Evolutionary conservation across 768 basidiomycete species (phyloP), one percentile per base, ranked within the genome.

Genomic region (Leucosporidium creatinivorum): DNA sequence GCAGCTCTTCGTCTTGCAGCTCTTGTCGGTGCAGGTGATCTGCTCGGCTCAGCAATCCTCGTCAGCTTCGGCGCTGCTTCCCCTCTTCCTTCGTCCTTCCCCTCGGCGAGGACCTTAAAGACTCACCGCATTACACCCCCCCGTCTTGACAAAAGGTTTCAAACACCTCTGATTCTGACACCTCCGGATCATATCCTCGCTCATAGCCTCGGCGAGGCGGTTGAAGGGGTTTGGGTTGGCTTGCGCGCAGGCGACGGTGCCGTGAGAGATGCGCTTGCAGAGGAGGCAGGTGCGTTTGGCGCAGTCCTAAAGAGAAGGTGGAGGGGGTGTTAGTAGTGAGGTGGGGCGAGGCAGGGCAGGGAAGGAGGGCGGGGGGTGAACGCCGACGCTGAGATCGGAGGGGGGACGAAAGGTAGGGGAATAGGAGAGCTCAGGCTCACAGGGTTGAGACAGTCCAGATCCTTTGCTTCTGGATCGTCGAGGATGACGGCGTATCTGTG

Each of bases 61-160:
- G 21, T 55, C 52, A 62, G 52, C 49, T 0, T 30, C 60, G 17
- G 21, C 50, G 13, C 50, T 19, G 13, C 21, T 9, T 17, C 21
- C 18, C 6, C 21, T 10, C 30, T 36, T 12, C 28, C 19, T 23
- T 19, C 19, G 2, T 19, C 47, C 26, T 50, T 23, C 21, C 26
- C 15, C 4, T 15, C 10, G 8, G 5, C 21, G 25, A 31, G 13
- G 47, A 1, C 19, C n/a, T 9, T 5, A 23, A 4, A n/a, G n/a
- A 49, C 47, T 44, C 47, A 64, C 63, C 23, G 23, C 19, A 49
- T 64, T 64, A 48, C 63, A 64, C 47, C 63, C 63, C 4, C 50
- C 33, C 6, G 3, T 23, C 56, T 64, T 64, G 48, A 58, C 48
- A 23, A 36, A 64, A 31, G 55, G 47, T 25, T 18, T 58, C 56